These are phyloP conservation scores for Scalesia atractyloides DNA, from an alignment of 129 eudicot species.

Conservation along the genomic window DNA sequence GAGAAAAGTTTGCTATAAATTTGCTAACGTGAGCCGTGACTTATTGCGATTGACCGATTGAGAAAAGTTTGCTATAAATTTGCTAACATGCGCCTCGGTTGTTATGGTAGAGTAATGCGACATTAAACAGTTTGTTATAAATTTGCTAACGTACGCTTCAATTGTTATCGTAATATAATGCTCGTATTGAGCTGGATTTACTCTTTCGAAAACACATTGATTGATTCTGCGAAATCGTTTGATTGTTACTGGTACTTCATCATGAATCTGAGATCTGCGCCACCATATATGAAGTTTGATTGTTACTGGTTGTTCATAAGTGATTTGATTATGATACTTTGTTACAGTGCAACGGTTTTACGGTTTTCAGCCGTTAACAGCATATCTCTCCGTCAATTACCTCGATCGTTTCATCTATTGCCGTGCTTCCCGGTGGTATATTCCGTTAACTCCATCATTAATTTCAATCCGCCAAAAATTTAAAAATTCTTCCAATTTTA, in stretches of 20 bases:
- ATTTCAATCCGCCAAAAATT: background rate
- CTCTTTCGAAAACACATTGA: conserved; percentile 4
- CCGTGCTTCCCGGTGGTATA: conserved; percentile 73
- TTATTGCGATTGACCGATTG: no score
- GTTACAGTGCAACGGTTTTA: conserved; percentile 64
- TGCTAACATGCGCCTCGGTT: no score
- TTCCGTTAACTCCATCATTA: background rate
- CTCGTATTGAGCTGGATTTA: conserved; percentile 16
- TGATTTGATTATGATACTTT: background rate
- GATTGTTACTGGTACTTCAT: no score
- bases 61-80: no score
- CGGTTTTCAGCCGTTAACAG: conserved; percentile 88
- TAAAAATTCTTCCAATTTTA: background rate
- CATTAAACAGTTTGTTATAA: no score
- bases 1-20: no score
- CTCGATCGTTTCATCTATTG: conserved; percentile 77
- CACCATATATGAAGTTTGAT: background rate
- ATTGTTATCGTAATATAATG: background rate
- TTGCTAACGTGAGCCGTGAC: no score
- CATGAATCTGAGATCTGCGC: conserved; percentile 14
- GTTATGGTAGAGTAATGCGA: no score
- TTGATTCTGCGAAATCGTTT: no score
- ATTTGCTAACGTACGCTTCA: no score
- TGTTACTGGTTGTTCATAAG: no score
- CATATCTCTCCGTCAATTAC: conserved; percentile 88